Conservation (phyloP, 2,329 filamentous ascomycete species). For the Alternaria rosae region DNA sequence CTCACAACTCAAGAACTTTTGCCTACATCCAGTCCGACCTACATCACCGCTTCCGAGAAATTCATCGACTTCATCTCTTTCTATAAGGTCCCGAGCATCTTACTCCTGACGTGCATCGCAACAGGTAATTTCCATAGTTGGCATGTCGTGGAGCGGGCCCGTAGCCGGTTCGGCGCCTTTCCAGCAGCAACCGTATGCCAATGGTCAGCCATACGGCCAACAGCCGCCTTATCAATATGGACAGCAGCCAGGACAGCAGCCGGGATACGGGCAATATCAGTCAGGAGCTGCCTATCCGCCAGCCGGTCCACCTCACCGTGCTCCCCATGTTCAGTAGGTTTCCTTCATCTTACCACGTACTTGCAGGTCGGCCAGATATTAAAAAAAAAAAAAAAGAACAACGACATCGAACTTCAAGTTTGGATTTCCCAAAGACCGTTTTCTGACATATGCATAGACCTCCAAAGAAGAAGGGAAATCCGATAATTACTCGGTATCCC, state of each 20-base stretch:
- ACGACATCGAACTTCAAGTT: not conserved
- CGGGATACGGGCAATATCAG: constrained; percentile 42
- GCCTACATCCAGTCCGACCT: constrained; percentile 11
- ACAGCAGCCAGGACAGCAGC: constrained; percentile 40
- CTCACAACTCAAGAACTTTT: constrained; percentile 24
- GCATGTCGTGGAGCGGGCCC: constrained; percentile 50
- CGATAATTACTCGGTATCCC: constrained; percentile 59
- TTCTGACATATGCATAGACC: constrained; percentile 35
- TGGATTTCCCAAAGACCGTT: not conserved
- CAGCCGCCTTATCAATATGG: constrained; percentile 42
- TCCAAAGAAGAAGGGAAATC: constrained; percentile 57
- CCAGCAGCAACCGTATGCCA: constrained; percentile 41
- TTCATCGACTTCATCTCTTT: constrained; percentile 7
- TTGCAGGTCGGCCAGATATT: not conserved
- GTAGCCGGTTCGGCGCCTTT: constrained; percentile 44
- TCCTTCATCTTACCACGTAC: constrained; percentile 2
- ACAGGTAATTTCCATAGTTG: constrained; percentile 11
- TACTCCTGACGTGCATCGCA: constrained; percentile 5
- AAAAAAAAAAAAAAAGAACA: not conserved
- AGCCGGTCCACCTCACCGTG: constrained; percentile 29
- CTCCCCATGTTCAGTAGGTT: constrained; percentile 45
- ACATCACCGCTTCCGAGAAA: constrained; percentile 7
- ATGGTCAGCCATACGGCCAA: constrained; percentile 38
- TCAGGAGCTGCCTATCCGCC: constrained; percentile 33
- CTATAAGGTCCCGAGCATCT: not conserved